Percentiles rank a stretch among this genome's conserved stretches.
phyloP scores from a whole-genome alignment of 345 rosid genomes.

The Limnanthes douglasii region DNA sequence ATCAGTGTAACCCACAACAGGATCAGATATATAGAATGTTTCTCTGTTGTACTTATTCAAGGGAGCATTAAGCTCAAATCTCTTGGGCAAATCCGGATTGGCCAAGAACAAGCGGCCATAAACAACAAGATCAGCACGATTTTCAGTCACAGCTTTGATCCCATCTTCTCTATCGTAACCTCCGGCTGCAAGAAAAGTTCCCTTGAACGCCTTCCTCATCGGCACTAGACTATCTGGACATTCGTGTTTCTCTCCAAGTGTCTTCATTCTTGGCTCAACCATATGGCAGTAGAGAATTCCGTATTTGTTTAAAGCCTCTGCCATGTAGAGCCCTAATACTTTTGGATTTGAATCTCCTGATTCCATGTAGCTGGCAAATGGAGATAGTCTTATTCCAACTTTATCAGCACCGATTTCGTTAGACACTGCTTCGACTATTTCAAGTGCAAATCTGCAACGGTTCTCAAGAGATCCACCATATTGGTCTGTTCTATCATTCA shows the following conservation, averaged over 20 bases:
- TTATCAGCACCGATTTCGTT: conserved; percentile 59
- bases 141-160: conserved; percentile 26
- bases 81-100: conserved; percentile 57
- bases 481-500: conserved; percentile 55
- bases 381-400: conserved; percentile 65
- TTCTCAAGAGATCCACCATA: conserved; percentile 61
- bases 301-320: conserved; percentile 33
- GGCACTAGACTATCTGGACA: conserved; percentile 24
- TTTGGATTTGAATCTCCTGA: conserved; percentile 48
- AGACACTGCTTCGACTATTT: conserved; percentile 43
- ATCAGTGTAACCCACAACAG: conserved; percentile 51
- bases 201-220: conserved; percentile 53
- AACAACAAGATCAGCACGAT: conserved; percentile 38
- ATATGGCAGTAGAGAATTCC: conserved; percentile 54
- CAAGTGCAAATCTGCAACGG: conserved; percentile 49
- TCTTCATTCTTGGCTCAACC: conserved; percentile 51
- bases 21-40: conserved; percentile 32
- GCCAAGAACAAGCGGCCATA: conserved; percentile 49
- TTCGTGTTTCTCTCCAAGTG: conserved; percentile 9
- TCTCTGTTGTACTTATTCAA: conserved; percentile 33
- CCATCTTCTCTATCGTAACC: conserved; percentile 43
- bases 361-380: conserved; percentile 31
- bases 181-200: conserved; percentile 48
- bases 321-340: conserved; percentile 52
- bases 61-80: conserved; percentile 42